Percentiles rank a stretch among this genome's conserved stretches.
phyloP scores from a whole-genome alignment of 2,329 filamentous ascomycete genomes.

The Fusarium oligoseptatum region DNA sequence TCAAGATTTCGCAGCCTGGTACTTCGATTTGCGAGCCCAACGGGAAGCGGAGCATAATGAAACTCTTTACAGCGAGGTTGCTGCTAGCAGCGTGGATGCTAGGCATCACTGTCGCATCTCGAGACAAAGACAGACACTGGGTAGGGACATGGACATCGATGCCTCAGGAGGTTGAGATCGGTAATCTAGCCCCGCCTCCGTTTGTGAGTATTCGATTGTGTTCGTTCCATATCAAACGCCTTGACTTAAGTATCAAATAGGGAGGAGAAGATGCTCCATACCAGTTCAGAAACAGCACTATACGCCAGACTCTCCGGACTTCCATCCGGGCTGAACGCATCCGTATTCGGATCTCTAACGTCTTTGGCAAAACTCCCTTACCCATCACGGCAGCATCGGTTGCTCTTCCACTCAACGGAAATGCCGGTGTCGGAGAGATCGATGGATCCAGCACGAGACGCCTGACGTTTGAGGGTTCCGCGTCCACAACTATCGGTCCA shows the following conservation, averaged over 20 bases:
- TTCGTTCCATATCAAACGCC: not conserved
- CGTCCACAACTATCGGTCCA: slow-evolving; percentile 9
- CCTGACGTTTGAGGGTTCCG: slow-evolving; percentile 22
- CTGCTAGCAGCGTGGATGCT: slow-evolving; percentile 19
- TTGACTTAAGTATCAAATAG: not conserved
- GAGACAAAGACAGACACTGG: slow-evolving; percentile 15
- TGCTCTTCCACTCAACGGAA: slow-evolving; percentile 15
- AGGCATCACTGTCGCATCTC: slow-evolving; percentile 6
- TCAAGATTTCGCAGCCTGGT: not conserved
- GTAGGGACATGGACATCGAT: slow-evolving; percentile 34
- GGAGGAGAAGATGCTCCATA: slow-evolving; percentile 15
- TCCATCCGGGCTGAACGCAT: slow-evolving; percentile 23
- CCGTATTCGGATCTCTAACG: slow-evolving; percentile 31
- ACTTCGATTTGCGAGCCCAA: not conserved
- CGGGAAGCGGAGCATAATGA: not conserved
- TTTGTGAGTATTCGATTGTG: slow-evolving; percentile 21
- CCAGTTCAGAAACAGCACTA: slow-evolving; percentile 30
- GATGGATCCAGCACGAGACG: slow-evolving; percentile 10
- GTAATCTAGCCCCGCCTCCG: slow-evolving; percentile 26
- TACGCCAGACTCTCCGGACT: slow-evolving; percentile 29
- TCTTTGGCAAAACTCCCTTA: slow-evolving; percentile 26
- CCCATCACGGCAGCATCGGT: slow-evolving; percentile 26
- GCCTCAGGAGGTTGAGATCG: slow-evolving; percentile 33
- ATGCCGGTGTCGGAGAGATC: slow-evolving; percentile 21
- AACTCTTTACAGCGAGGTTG: not conserved